phyloP scores from a whole-genome alignment of 75 land plant species.

The Picea glauca region DNA sequence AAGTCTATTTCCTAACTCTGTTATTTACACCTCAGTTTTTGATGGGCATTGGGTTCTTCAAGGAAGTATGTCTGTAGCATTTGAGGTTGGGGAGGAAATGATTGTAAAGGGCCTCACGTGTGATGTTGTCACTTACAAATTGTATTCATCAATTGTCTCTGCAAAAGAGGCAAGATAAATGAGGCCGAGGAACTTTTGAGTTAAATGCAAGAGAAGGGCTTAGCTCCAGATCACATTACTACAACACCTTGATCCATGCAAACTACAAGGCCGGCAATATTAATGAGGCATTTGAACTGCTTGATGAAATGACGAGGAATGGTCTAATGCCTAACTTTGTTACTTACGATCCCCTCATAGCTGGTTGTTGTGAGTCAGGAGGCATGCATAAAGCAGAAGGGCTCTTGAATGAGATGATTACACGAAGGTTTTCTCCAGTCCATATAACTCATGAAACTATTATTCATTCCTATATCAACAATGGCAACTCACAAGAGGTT shows the following conservation, averaged over 20 bases:
- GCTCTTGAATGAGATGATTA: conserved; percentile 41
- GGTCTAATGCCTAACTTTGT: conserved; percentile 44
- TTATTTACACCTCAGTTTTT: conserved; percentile 57
- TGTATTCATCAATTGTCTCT: conserved; percentile 56
- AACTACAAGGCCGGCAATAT: conserved; percentile 55
- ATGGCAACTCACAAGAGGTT: conserved; percentile 25
- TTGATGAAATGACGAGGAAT: conserved; percentile 42
- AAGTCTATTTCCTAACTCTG: conserved; percentile 34
- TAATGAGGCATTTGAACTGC: conserved; percentile 29
- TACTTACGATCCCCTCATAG: conserved; percentile 53
- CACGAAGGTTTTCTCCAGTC: conserved; percentile 24
- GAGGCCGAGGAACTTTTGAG: conserved; percentile 29
- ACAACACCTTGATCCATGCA: conserved; percentile 58
- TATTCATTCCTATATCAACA: conserved; percentile 33
- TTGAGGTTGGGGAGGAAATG: conserved; percentile 41
- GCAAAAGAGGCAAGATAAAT: conserved; percentile 34
- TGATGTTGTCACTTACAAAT: conserved; percentile 67
- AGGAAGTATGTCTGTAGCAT: conserved; percentile 36
- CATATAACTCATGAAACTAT: conserved; percentile 24
- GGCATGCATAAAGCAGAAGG: conserved; percentile 32
- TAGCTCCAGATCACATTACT: conserved; percentile 64
- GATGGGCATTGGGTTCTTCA: conserved; percentile 45
- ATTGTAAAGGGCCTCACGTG: conserved; percentile 32
- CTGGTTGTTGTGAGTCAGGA: conserved; percentile 35
- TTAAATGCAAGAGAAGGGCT: conserved; percentile 47